A percentile compares a stretch with the other conserved stretches of the same genome.
phyloP scores from a whole-genome alignment of 2,329 filamentous ascomycete genomes.

The Stemphylium vesicarium region DNA sequence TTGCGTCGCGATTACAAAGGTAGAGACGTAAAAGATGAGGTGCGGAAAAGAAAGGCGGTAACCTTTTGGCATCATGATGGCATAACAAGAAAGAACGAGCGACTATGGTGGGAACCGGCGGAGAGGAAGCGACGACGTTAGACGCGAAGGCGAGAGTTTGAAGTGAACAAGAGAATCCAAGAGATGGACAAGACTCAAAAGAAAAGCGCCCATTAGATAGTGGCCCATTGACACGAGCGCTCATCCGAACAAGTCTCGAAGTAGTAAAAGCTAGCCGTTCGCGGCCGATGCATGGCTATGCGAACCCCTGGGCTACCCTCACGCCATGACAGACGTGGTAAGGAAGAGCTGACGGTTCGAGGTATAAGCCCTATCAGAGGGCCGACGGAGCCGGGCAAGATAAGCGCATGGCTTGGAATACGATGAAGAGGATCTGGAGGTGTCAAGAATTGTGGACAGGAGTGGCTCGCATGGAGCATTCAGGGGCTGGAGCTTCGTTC shows the following conservation, averaged over 20 bases:
- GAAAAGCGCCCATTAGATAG: constrained; percentile 17
- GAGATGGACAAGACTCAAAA: constrained; percentile 24
- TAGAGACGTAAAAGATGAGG: constrained; percentile 38
- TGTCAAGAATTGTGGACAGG: constrained; percentile 22
- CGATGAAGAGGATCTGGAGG: constrained; percentile 24
- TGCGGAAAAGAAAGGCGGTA: constrained; percentile 35
- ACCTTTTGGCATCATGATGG: constrained; percentile 41
- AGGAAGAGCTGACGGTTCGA: constrained; percentile 16
- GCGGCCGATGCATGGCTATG: constrained; percentile 15
- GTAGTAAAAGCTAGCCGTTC: constrained; percentile 25
- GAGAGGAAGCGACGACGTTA: constrained; percentile 6
- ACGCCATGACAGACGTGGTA: constrained; percentile 21
- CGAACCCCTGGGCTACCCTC: constrained; percentile 21
- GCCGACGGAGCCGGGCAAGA: constrained; percentile 12
- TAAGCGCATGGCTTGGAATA: constrained; percentile 26
- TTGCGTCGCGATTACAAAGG: constrained; percentile 38
- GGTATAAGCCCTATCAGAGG: constrained; percentile 16
- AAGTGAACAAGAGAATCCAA: constrained; percentile 23
- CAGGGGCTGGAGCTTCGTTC: constrained; percentile 13
- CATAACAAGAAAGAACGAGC: constrained; percentile 31
- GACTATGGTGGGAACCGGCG: constrained; percentile 11
- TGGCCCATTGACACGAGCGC: constrained; percentile 17
- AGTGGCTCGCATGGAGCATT: constrained; percentile 17
- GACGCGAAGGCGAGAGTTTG: constrained; percentile 8
- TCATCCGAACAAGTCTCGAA: constrained; percentile 19